These are phyloP conservation scores for Metschnikowia rubicola DNA, from an alignment of 805 yeast genomes.

Conservation along the genomic window DNA sequence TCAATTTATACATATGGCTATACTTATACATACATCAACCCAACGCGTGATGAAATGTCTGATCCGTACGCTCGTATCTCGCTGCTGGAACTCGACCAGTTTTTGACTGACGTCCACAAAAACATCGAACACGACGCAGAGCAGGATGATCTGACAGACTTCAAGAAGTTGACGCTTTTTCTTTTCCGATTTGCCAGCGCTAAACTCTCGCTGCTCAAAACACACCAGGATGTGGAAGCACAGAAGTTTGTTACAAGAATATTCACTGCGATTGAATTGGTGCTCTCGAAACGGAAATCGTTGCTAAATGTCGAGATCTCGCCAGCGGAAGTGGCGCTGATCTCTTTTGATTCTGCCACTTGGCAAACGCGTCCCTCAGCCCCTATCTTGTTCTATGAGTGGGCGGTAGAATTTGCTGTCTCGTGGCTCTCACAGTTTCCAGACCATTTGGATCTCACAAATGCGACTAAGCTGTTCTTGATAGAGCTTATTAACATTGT, in stretches of 20 bases:
- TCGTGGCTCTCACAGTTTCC: conserved; percentile 22
- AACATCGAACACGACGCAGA: conserved; percentile 28
- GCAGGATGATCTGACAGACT: conserved; percentile 25
- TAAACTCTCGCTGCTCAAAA: conserved; percentile 14
- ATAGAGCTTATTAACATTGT: conserved; percentile 31
- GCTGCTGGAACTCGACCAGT: conserved; percentile 27
- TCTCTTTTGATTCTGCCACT: conserved; percentile 2
- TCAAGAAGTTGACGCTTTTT: conserved; percentile 32
- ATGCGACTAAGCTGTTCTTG: conserved; percentile 30
- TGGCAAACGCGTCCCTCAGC: conserved; percentile 1
- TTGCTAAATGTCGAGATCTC: conserved; percentile 23
- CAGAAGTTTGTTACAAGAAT: conserved; percentile 20
- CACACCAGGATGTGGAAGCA: conserved; percentile 2
- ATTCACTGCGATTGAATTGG: conserved; percentile 30
- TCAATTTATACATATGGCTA: not conserved
- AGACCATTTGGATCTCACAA: conserved; percentile 13
- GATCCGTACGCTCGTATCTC: conserved; percentile 20
- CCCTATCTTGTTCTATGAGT: conserved; percentile 24
- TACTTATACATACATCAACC: not conserved
- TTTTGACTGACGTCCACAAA: conserved; percentile 33
- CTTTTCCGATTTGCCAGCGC: conserved; percentile 32
- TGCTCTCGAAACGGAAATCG: conserved; percentile 29
- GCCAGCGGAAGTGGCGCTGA: conserved; percentile 12
- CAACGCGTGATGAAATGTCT: conserved; percentile 9
- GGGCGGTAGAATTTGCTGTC: conserved; percentile 29